These are phyloP conservation scores for Wickerhamiella spandovensis DNA, from an alignment of 805 yeast species.

Conservation along the genomic window DNA sequence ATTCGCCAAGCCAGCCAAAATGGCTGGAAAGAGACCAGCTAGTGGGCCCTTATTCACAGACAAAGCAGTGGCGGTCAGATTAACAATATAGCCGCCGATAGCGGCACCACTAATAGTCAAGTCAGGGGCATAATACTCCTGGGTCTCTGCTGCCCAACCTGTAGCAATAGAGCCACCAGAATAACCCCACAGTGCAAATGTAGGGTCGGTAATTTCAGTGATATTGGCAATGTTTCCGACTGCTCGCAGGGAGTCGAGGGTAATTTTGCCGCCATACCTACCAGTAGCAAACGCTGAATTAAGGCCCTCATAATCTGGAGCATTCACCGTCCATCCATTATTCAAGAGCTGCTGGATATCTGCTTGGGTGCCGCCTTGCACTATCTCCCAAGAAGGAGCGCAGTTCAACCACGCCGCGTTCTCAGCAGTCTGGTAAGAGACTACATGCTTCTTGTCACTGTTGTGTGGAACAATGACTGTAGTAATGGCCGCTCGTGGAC, in stretches of 20 bases:
- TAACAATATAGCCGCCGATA: constrained; percentile 16
- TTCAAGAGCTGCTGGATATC: constrained; percentile 10
- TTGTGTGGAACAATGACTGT: constrained; percentile 18
- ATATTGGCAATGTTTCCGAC: constrained; percentile 7
- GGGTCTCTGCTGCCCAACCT: constrained; percentile 21
- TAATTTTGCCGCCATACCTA: constrained; percentile 16
- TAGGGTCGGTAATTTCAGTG: constrained; percentile 2
- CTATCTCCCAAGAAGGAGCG: constrained; percentile 15
- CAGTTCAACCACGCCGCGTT: constrained; percentile 16
- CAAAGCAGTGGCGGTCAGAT: constrained; percentile 9
- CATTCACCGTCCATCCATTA: constrained; percentile 9
- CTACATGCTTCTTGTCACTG: constrained; percentile 5
- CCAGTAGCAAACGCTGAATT: constrained; percentile 21
- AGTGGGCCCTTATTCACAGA: constrained; percentile 9
- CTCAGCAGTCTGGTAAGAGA: constrained; percentile 16
- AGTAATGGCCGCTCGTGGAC: constrained; percentile 19
- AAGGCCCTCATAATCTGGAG: constrained; percentile 23
- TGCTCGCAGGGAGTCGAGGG: constrained; percentile 22
- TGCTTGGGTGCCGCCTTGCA: constrained; percentile 3
- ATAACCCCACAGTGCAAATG: constrained; percentile 17
- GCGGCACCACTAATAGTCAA: constrained; percentile 19
- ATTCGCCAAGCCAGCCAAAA: constrained; percentile 15
- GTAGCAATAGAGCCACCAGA: constrained; percentile 22
- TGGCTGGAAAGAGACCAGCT: constrained; percentile 19
- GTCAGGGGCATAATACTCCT: constrained; percentile 19